Base-by-base conservation (phyloP, 257 asterid genomes). In the Dorcoceras hygrometricum region DNA sequence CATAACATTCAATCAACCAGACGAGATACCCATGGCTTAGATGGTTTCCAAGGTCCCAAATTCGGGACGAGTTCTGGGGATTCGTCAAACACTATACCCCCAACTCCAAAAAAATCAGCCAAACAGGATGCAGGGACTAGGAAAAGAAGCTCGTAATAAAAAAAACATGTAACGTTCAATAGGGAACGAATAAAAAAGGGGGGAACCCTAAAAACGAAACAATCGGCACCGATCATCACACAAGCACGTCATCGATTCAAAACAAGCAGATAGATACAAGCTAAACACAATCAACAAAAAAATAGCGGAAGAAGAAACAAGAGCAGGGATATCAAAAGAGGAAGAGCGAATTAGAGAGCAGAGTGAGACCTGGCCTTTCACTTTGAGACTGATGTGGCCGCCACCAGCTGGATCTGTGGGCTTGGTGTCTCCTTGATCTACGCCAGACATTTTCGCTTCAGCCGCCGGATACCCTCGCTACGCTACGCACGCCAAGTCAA, bases 301-400 rank as follows among this genome's bases (percentile, higher is more conserved):
- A 22, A 59, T 2, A 59, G 2, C 2, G 4, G 19, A 63, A 62
- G 19, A 9, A 32, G 3, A 25, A 16, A 8, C 8, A 5, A 18
- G 10, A 6, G 14, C 12, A 48, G 16, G 6, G 57, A 43, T 10
- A 18, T 3, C 3, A n/a, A 12, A 66, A 28, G 39, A n/a, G 24
- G 7, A n/a, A 18, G 23, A 19, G 46, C 23, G 43, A 62, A 31
- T 4, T 3, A 22, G 12, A 50, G 24, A 19, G 55, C 23, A 34
- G 9, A 19, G 8, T 8, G 58, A 50, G 16, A 81, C 87, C 80
- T 79, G 84, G 63, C 82, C 84, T 69, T 82, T 82, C n/a, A 82
- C 87, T 76, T 82, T 82, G 73, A 82, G 84, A 73, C 77, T 82
- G 34, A 82, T 82, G 63, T 79, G 87, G 5, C 54, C 54, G 1